Evolutionary conservation across 495 filamentous ascomycete genomes (phyloP).

Genomic region (Hypoxylon intermedium): DNA sequence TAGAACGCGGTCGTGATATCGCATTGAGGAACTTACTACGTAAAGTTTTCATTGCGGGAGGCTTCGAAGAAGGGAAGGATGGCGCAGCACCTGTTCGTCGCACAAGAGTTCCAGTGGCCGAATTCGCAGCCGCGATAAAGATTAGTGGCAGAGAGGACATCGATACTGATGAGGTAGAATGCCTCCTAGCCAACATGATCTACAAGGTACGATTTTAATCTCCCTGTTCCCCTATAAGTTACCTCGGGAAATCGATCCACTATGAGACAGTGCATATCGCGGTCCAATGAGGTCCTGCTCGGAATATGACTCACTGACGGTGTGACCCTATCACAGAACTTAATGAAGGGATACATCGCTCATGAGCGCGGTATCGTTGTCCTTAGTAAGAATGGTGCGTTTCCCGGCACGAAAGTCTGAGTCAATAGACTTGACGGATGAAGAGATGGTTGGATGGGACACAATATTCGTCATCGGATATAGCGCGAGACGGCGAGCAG

Average conservation of each 20-base stretch:
- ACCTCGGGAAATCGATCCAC: too few relatives aligned
- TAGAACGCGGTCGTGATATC: conserved; percentile 91
- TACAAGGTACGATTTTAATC: conserved; percentile 77
- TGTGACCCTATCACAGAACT: conserved; percentile 61
- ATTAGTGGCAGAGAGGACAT: conserved; percentile 66
- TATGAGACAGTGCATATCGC: not conserved
- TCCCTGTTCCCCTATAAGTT: not conserved
- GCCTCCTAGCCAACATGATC: conserved; percentile 90
- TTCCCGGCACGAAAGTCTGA: conserved; percentile 94
- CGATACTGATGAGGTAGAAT: conserved; percentile 94
- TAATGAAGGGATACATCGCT: conserved; percentile 98
- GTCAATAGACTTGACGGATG: conserved; percentile 5
- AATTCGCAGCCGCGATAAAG: conserved; percentile 71
- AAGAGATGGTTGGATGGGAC: conserved; percentile 1
- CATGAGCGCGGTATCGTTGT: conserved; percentile 88
- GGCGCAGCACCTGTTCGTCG: conserved; percentile 65
- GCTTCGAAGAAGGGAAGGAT: conserved; percentile 76
- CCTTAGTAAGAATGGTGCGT: conserved; percentile 87
- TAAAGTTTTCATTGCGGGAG: conserved; percentile 84
- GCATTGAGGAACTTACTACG: conserved; percentile 87
- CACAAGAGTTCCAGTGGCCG: conserved; percentile 78
- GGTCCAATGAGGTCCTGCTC: not conserved
- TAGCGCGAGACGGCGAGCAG: conserved; percentile 1
- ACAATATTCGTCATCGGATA: conserved; percentile 1
- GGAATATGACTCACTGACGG: conserved; percentile 29